Base-by-base conservation (phyloP, 768 basidiomycete genomes). In the Boletus edulis region DNA sequence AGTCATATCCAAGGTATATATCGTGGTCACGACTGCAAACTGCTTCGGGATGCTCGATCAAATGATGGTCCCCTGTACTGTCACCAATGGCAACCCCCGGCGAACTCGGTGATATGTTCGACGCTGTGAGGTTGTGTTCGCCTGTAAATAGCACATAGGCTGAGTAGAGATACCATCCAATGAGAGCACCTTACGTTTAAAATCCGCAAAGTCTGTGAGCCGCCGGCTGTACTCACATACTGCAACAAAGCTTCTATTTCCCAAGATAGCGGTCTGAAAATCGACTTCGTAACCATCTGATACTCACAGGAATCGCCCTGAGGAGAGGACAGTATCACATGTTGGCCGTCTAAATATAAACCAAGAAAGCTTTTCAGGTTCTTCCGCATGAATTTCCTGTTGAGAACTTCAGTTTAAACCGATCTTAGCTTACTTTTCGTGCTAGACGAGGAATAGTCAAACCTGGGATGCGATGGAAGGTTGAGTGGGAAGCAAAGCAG, bases 281-380 rank as follows among this genome's bases (percentile, higher is more conserved):
- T 49, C 3, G 31, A 24, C 29, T 46, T 20, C 46, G 34, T 35
- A 49, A 44, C 46, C 57, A 20, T 58, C 57, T 13, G 48, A 46
- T 20, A 35, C 20, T 24, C 27, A 44, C 32, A 57, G 15, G 32
- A n/a, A 41, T 15, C 29, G 6, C 52, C 22, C 52, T 39, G 15
- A 38, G n/a, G 20, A 50, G 29, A 18, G 22, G 41, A 41, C 9
- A 45, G 49, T 15, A 49, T 59, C 29, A 39, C n/a, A 24, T 55
- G 53, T n/a, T 32, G 39, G 20, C 43, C 27, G 17, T 45, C 57
- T 18, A 46, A 38, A 13, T 15, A 47, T 20, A 46, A 47, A 11
- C 12, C 32, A 15, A 45, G 14, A 29, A 27, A 52, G 24, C 5
- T 52, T 47, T 11, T 31, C 47, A n/a, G 46, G 56, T 29, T 22